Percentiles rank a stretch among this genome's conserved stretches.
Evolutionary conservation across 108 stramenopile genomes (phyloP).

Genomic region (Ochromonas danica): DNA sequence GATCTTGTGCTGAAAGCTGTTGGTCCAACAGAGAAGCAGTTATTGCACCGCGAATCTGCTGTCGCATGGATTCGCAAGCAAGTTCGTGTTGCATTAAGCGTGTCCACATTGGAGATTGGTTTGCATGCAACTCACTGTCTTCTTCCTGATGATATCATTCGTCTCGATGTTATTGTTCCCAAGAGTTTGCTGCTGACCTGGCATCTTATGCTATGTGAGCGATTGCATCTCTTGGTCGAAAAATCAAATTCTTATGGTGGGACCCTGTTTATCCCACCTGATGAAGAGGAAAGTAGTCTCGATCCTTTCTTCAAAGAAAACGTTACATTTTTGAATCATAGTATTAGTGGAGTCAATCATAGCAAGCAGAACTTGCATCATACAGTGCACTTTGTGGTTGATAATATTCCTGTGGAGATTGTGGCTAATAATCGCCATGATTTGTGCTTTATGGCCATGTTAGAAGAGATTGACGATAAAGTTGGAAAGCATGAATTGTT

Average conservation of each 20-base stretch:
- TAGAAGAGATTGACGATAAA: neutral
- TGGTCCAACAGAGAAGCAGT: neutral
- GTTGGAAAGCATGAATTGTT: conserved; percentile 25
- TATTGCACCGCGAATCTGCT: neutral
- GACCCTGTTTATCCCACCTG: neutral
- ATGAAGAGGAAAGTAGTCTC: conserved; percentile 4
- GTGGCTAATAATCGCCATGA: conserved; percentile 3
- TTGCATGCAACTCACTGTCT: neutral
- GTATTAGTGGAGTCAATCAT: neutral
- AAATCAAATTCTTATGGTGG: conserved; percentile 2
- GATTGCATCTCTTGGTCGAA: neutral
- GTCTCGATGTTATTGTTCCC: neutral
- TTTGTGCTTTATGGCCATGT: conserved; percentile 1
- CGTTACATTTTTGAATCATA: neutral
- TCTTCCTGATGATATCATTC: neutral
- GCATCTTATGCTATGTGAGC: neutral
- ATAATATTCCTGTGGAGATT: neutral
- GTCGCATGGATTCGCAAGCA: neutral
- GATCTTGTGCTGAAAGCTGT: neutral
- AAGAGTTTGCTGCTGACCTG: neutral
- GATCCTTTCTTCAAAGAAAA: neutral
- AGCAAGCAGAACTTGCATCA: neutral
- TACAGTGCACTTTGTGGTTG: neutral
- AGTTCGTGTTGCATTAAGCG: neutral
- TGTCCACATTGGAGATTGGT: neutral